A percentile compares a stretch with the other conserved stretches of the same genome.
Evolutionary conservation across 2,329 filamentous ascomycete genomes (phyloP).

Genomic region (Claviceps lovelessii): DNA sequence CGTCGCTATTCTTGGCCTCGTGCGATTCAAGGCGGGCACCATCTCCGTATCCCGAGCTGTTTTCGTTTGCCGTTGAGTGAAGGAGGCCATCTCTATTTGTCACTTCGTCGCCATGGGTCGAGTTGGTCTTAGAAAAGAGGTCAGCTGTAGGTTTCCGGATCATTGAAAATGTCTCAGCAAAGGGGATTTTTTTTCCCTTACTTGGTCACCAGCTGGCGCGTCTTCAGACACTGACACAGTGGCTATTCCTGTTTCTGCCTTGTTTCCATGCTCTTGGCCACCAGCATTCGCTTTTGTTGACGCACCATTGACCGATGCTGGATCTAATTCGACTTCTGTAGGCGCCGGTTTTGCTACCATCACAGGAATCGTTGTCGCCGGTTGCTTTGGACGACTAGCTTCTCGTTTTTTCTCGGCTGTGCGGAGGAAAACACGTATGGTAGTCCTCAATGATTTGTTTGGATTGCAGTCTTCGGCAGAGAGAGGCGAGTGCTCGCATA

Average conservation of each 20-base stretch:
- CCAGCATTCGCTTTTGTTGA: neutral
- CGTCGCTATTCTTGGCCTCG: neutral
- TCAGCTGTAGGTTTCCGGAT: neutral
- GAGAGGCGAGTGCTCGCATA: constrained; percentile 84
- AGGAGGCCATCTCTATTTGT: neutral
- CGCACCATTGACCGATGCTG: neutral
- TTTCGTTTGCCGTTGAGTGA: neutral
- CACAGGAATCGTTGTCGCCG: constrained; percentile 27
- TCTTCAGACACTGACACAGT: neutral
- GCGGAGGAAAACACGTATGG: constrained; percentile 79
- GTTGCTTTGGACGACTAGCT: constrained; percentile 39
- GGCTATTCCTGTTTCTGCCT: neutral
- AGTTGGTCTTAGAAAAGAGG: neutral
- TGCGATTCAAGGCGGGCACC: neutral
- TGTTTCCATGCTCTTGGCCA: neutral
- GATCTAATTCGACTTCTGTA: neutral
- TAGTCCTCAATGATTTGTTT: constrained; percentile 83
- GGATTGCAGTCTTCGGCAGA: constrained; percentile 75
- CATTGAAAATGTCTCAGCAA: neutral
- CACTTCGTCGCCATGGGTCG: neutral
- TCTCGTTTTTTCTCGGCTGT: constrained; percentile 84
- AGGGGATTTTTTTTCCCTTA: neutral
- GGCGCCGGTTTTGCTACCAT: constrained; percentile 23
- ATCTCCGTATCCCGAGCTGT: constrained; percentile 1
- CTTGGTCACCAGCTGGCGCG: neutral